A percentile compares a stretch with the other conserved stretches of the same genome.
These are phyloP conservation scores for Yamadazyma nakazawae DNA, from an alignment of 805 yeast species.

Conservation along the genomic window DNA sequence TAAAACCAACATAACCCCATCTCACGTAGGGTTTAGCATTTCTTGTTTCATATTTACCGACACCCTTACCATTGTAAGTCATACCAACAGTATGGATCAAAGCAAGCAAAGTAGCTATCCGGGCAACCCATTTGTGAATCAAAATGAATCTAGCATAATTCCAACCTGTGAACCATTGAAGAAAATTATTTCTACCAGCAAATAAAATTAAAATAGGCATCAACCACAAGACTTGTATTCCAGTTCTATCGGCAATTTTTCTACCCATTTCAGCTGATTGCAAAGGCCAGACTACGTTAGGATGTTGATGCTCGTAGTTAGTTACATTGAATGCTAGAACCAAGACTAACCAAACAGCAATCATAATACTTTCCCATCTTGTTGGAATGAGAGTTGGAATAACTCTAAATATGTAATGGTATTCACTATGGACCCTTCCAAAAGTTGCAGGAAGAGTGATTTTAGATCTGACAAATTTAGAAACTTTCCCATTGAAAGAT, in stretches of 20 bases:
- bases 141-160: slow-evolving; percentile 56
- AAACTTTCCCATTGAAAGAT: slow-evolving; percentile 26
- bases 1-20: slow-evolving; percentile 33
- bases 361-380: slow-evolving; percentile 46
- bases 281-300: slow-evolving; percentile 25
- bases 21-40: slow-evolving; percentile 26
- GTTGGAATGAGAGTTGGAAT: slow-evolving; percentile 44
- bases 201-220: slow-evolving; percentile 60
- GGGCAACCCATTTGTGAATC: slow-evolving; percentile 66
- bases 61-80: slow-evolving; percentile 44
- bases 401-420: slow-evolving; percentile 11
- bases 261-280: slow-evolving; percentile 30
- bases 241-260: slow-evolving; percentile 54
- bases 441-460: slow-evolving; percentile 25
- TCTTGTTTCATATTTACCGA: slow-evolving; percentile 26
- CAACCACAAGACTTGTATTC: slow-evolving; percentile 46
- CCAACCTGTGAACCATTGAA: slow-evolving; percentile 61
- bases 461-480: slow-evolving; percentile 22
- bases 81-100: slow-evolving; percentile 57
- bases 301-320: slow-evolving; percentile 22
- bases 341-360: slow-evolving; percentile 37
- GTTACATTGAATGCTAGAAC: slow-evolving; percentile 26
- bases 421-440: slow-evolving; percentile 16
- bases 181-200: slow-evolving; percentile 71
- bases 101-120: slow-evolving; percentile 46